Conservation (phyloP, 73 alveolate genomes). For the Paramecium caudatum region DNA sequence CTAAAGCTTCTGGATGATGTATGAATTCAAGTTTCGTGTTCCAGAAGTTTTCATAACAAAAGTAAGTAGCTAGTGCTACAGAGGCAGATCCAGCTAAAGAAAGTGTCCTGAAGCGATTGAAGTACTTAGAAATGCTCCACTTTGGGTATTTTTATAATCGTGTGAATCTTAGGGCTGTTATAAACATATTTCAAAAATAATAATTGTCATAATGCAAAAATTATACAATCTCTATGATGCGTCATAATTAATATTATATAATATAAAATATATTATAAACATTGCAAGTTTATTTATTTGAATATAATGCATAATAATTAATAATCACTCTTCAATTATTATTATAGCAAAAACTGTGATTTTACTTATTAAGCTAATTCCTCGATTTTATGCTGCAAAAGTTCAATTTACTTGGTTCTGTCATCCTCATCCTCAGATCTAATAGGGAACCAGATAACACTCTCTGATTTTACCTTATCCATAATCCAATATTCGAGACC, state of each 20-base stretch:
- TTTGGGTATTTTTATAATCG: background rate
- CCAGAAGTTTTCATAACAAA: constrained; percentile 51
- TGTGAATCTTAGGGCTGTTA: constrained; percentile 37
- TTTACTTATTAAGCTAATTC: constrained; percentile 12
- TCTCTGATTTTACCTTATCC: constrained; percentile 56
- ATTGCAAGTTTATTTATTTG: background rate
- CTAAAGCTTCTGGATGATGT: constrained; percentile 63
- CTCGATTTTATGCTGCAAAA: background rate
- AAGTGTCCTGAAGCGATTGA: background rate
- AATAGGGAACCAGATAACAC: constrained; percentile 66
- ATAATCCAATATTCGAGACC: constrained; percentile 70
- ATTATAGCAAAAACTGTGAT: background rate
- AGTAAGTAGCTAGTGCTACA: background rate
- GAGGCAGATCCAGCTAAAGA: constrained; percentile 25
- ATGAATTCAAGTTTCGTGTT: constrained; percentile 9
- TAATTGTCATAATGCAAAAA: constrained; percentile 26
- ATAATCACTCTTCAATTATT: constrained; percentile 18
- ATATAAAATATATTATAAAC: background rate
- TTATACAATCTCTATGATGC: constrained; percentile 28
- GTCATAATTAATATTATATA: background rate
- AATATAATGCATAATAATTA: background rate
- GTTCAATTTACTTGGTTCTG: constrained; percentile 7
- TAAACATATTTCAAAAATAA: constrained; percentile 13
- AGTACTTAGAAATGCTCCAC: background rate
- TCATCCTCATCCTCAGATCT: constrained; percentile 50